Evolutionary conservation across 192 early-diverging fungal species (phyloP), one percentile per base, ranked within the genome.

Genomic region (Umbelopsis vinacea): DNA sequence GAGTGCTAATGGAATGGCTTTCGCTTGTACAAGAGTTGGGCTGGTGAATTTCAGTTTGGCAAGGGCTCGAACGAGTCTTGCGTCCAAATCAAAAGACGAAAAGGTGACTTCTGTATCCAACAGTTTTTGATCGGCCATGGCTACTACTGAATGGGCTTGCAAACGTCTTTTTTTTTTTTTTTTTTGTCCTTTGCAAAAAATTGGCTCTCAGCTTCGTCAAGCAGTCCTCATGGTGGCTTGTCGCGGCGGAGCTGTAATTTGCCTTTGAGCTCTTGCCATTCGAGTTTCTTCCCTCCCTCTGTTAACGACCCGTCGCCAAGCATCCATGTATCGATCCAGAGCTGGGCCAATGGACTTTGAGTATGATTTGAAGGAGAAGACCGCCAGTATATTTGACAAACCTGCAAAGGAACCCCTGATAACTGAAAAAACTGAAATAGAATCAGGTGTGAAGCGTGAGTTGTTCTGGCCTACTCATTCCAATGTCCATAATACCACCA

Each of bases 11-110:
- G 97, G 96, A 70, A 99, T 97, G 2, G 91, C 91, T 37, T 88
- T 89, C 43, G 87, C 83, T 81, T 99, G 97, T 12, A 99, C 91
- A 6, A 93, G 85, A 50, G 97, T 98, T 6, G 97, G 96, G 46
- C 89, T 86, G 24, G 83, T 84, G 72, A 94, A 95, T 35, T 91
- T 89, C 72, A 98, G 86, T 54, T 90, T 90, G 22, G 91, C 92
- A 22, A 99, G 79, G 46, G 96, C 95, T 43, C 95, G 89, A 35
- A 94, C 81, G 66, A 99, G 88, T 19, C 96, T 89, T 78, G 93
- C 82, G 77, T 99, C 96, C 24, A 99, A 85, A 68, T 92, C 93
- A n/a, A 96, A 81, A 7, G 81, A 66, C 54, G 68, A 76, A 68
- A 91, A 91, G 48, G 88, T 82, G 46, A 77, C 75, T 68, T 79